Percentiles rank a stretch among this genome's conserved stretches.
Conservation (phyloP, 257 asterid species). For the Plantago major region DNA sequence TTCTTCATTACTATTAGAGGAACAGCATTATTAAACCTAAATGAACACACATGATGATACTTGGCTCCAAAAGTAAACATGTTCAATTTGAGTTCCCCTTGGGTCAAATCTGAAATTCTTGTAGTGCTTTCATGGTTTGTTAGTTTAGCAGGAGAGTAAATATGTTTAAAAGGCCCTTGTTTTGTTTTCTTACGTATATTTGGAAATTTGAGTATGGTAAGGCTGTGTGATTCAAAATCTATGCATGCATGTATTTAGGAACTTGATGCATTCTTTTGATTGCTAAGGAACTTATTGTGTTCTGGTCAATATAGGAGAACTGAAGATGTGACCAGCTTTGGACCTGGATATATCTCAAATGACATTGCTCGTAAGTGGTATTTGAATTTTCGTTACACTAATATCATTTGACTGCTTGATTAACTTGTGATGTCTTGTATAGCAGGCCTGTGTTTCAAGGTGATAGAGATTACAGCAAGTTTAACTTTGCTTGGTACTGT, state of each 20-base stretch:
- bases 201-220: too few species aligned
- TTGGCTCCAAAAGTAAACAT: background rate
- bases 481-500: slow-evolving; percentile 45
- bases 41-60: background rate
- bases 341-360: slow-evolving; percentile 38
- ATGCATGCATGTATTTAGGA: background rate
- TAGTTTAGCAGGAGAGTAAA: background rate
- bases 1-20: too few species aligned
- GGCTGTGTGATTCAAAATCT: slow-evolving; percentile 1
- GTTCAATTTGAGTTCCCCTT: background rate
- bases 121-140: background rate
- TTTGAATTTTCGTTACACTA: slow-evolving; percentile 5
- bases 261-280: background rate
- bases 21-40: too few species aligned
- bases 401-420: slow-evolving; percentile 1
- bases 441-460: slow-evolving; percentile 54
- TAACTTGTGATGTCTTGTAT: slow-evolving; percentile 16
- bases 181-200: too few species aligned
- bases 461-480: slow-evolving; percentile 38
- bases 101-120: background rate
- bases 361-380: slow-evolving; percentile 61
- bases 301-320: slow-evolving; percentile 43
- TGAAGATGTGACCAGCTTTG: slow-evolving; percentile 27
- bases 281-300: slow-evolving; percentile 18
- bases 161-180: background rate